Evolutionary conservation across 2,329 filamentous ascomycete species (phyloP), one percentile per base, ranked within the genome.

Genomic region (Volutella citrinella): DNA sequence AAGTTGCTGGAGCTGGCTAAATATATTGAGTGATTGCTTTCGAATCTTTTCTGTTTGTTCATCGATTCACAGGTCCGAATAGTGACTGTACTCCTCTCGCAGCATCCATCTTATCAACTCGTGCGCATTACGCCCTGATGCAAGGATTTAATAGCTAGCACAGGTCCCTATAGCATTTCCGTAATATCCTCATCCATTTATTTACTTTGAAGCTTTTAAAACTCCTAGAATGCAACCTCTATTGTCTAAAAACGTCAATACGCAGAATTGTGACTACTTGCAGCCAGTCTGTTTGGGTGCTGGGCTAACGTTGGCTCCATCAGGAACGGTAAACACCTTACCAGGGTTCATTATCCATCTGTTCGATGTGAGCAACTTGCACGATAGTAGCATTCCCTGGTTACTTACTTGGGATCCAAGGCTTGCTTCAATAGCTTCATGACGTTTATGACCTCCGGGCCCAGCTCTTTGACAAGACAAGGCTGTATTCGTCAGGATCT

Each of bases 271-370:
- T n/a, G n/a, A n/a, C n/a, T n/a, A n/a, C n/a, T n/a, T n/a, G 9
- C 12, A 7, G 4, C 30, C 35, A 6, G 16, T 23, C 17, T 38
- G 27, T 12, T 29, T 30, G 15, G 35, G 35, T 10, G 35, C 35
- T 6, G 35, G 30, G 11, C 13, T 28, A 4, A 18, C 30, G 7
- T 14, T 33, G 4, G 35, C 29, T 6, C 19, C 18, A n/a, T 38
- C 26, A 4, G 26, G 35, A 12, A 38, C n/a, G 7, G 27, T 30
- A 16, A 39, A 39, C 6, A 39, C 36, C 25, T 39, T 39, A 4
- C 36, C 36, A 2, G 36, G 36, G 10, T 39, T 39, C 20, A 39
- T 24, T 9, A 39, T 22, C 36, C 32, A 39, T n/a, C 36, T 39
- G 4, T 4, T 5, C 2, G 10, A 7, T 15, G 28, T 36, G 6